Base-by-base conservation (phyloP, 2,329 filamentous ascomycete species). In the Arthrobotrys iridis region DNA sequence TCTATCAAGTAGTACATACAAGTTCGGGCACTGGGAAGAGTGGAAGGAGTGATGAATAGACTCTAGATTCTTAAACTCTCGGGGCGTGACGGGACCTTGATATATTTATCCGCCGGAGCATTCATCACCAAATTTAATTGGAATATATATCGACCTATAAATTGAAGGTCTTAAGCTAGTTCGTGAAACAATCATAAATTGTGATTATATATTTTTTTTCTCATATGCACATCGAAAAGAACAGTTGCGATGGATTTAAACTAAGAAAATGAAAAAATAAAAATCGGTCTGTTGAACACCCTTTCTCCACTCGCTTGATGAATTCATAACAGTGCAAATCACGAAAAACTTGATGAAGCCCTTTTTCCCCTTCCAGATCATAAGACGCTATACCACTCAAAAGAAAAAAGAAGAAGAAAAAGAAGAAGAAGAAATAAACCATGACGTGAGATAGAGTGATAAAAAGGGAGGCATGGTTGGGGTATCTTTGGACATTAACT, bases 211-310 rank as follows among this genome's bases (percentile, higher is more conserved):
- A n/a, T n/a, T n/a, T n/a, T n/a, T n/a, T n/a, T n/a, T n/a, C n/a
- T n/a, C n/a, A 37, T 7, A 37, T 37, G 6, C 5, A 46, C 26
- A 18, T 18, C 43, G 5, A 46, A 46, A 7, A 22, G 15, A 11
- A 7, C 4, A 50, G 5, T 28, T 28, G 3, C 28, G 4, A 35
- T 57, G 20, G 50, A n/a, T 20, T 2, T 10, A 57, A 57, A 37
- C 26, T 20, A 24, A 26, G 6, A 11, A 20, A 26, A 30, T 30
- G 24, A 22, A 33, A 37, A 60, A 37, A 57, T 13, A 35, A 37
- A 58, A 62, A 33, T 35, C 62, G 70, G 70, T 74, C 70, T 74
- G 70, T 74, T 74, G 70, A 74, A 74, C 62, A 74, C 70, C 70
- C 30, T 28, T n/a, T n/a, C 41, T 6, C 20, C 46, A 10, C 26